phyloP scores from a whole-genome alignment of 2,329 filamentous ascomycete genomes.

The Onygenales sp. region DNA sequence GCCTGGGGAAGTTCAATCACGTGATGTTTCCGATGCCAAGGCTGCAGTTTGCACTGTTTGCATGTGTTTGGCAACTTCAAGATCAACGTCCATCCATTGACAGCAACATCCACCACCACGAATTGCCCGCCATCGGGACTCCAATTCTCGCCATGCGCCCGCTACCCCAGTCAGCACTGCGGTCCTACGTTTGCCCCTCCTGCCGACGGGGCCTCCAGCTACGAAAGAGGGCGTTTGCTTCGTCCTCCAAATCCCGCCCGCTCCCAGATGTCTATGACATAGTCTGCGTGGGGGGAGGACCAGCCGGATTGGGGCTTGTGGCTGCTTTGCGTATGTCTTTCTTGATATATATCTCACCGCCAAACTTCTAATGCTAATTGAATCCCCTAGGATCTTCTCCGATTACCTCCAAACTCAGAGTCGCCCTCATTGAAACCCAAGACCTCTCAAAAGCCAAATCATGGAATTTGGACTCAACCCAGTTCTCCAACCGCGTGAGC shows the following conservation, averaged over 20 bases:
- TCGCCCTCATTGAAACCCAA: slow-evolving; percentile 86
- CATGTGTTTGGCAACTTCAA: not conserved
- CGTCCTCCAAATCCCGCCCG: slow-evolving; percentile 21
- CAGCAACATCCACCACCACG: not conserved
- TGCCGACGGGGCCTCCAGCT: slow-evolving; percentile 23
- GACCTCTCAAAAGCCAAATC: slow-evolving; percentile 61
- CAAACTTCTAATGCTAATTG: slow-evolving; percentile 3
- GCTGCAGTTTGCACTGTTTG: slow-evolving; percentile 5
- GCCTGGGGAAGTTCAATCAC: not conserved
- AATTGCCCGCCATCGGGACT: not conserved
- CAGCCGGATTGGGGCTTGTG: slow-evolving; percentile 75
- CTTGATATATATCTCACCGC: not conserved
- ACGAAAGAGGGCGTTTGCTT: slow-evolving; percentile 21
- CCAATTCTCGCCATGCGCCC: slow-evolving; percentile 21
- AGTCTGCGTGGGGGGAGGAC: slow-evolving; percentile 81
- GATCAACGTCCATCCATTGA: not conserved
- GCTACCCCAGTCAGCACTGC: slow-evolving; percentile 21
- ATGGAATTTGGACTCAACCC: slow-evolving; percentile 56
- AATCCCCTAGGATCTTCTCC: slow-evolving; percentile 59
- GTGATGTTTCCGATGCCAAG: not conserved
- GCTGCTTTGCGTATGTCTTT: slow-evolving; percentile 58
- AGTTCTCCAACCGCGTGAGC: slow-evolving; percentile 90
- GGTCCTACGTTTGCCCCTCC: slow-evolving; percentile 32
- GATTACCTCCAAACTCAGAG: slow-evolving; percentile 63
- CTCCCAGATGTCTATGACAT: slow-evolving; percentile 78